Base-by-base conservation (phyloP, 805 yeast genomes). In the Metschnikowia lunata region DNA sequence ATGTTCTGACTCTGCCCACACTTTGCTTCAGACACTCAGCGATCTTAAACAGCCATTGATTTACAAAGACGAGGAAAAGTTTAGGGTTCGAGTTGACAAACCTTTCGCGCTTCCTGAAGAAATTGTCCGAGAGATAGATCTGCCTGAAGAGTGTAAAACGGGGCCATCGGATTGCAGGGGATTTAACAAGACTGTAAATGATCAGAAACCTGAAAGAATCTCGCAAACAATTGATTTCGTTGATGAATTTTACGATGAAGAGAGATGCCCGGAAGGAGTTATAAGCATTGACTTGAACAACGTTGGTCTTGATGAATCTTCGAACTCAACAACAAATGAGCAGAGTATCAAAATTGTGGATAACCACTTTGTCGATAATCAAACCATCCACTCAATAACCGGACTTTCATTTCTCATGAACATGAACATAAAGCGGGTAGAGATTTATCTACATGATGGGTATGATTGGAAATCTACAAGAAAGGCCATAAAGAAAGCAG, bases 401-500 rank as follows among this genome's bases (percentile, higher is more conserved):
- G 55, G 58, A 2, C 48, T 55, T 27, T 67, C 67, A 1, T 46
- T 66, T 7, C 55, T 50, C 29, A 8, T 70, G 18, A 63, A 63
- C 34, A 46, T 71, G 8, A 66, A 67, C 36, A 56, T 74, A 6
- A 59, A 72, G 2, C 72, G 72, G 38, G 62, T 70, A 0, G 58
- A 55, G 1, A 55, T 85, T 2, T 76, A 71, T 40, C 63, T 91
- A 14, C 82, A 77, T 60, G 99, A 93, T 66, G 99, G 99, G 0
- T 93, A 83, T 58, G 98, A 93, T 55, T 89, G 97, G 95, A 76
- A 76, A 43, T 78, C 79, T 35, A 88, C 98, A 0, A 74, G 95
- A 45, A 71, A 70, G 23, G 71, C 82, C 0, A 82, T 93, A 27
- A 40, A 40, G 2, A 50, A 18, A 51, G 58, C 42, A 39, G 52